Base-by-base conservation (phyloP, 768 basidiomycete species). In the Russula brevipes region DNA sequence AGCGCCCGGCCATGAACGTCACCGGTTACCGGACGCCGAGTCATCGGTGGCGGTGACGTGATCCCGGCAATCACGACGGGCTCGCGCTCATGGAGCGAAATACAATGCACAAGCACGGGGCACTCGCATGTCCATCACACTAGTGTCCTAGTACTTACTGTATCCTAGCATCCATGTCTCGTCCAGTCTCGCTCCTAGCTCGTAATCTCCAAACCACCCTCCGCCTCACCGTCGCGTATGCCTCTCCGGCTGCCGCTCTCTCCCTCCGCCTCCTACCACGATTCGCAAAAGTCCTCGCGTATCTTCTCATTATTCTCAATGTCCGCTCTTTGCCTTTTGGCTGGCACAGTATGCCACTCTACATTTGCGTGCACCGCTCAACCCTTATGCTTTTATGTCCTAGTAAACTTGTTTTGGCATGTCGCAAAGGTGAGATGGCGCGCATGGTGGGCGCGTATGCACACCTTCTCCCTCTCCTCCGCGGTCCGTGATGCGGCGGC, bases 301-400 rank as follows among this genome's bases (percentile, higher is more conserved):
- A 54, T 36, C 11, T 56, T 10, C 35, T 62, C 33, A 4, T 67
- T 12, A 31, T 61, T 39, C 41, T 44, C 17, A 54, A 47, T 14
- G 19, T 36, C 39, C 30, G 53, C 59, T 60, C 46, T 62, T 41
- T 68, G 14, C 67, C 67, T 2, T 66, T 68, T n/a, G 65, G 35
- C 24, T 68, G 67, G 67, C 67, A 68, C 50, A 12, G 67, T 68
- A 51, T 19, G 67, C 52, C 19, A 55, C 50, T 56, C 38, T 19
- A 19, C n/a, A 17, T 39, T 30, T 12, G 0, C n/a, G 44, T 11
- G 24, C 19, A 9, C 19, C 3, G 6, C 30, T 35, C 4, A 10
- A 16, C 24, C 9, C 33, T 31, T n/a, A 53, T 44, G 8, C 47
- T 10, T 17, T 45, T 9, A 11, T 30, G 3, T 14, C 45, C 33